Percentiles rank a stretch among this genome's conserved stretches.
These are phyloP conservation scores for Linum lewisii DNA, from an alignment of 345 rosid genomes.

Conservation along the genomic window DNA sequence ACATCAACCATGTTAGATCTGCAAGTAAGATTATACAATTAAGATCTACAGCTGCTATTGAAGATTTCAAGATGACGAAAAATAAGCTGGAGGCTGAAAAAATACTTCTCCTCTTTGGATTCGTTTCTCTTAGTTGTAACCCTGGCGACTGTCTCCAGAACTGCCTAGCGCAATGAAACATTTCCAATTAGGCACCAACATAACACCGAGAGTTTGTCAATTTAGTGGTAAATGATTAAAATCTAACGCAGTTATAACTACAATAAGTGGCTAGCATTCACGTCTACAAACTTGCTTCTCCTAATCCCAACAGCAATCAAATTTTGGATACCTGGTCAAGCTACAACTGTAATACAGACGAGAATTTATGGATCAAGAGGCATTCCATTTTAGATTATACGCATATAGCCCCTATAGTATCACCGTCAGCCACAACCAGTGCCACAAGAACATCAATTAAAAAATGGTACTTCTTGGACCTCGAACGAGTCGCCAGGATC, in stretches of 20 bases:
- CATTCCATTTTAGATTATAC: too few relatives aligned
- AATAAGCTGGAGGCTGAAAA: not conserved
- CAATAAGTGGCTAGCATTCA: not conserved
- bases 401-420: too few relatives aligned
- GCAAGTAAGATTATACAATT: not conserved
- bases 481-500: too few relatives aligned
- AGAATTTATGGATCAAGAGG: too few relatives aligned
- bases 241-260: not conserved
- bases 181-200: not conserved
- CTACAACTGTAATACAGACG: too few relatives aligned
- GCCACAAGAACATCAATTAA: too few relatives aligned
- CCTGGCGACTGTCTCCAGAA: conserved; percentile 11
- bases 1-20: conserved; percentile 18
- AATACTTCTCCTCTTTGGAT: conserved; percentile 7
- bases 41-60: not conserved
- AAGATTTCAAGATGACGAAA: not conserved
- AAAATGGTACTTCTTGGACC: too few relatives aligned
- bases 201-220: not conserved
- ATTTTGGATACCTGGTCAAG: too few relatives aligned
- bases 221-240: not conserved
- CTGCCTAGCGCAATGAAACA: conserved; percentile 6
- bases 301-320: too few relatives aligned
- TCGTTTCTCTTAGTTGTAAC: conserved; percentile 7
- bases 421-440: too few relatives aligned
- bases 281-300: not conserved